phyloP scores from a whole-genome alignment of 768 basidiomycete genomes.

The Hysterangium stoloniferum region DNA sequence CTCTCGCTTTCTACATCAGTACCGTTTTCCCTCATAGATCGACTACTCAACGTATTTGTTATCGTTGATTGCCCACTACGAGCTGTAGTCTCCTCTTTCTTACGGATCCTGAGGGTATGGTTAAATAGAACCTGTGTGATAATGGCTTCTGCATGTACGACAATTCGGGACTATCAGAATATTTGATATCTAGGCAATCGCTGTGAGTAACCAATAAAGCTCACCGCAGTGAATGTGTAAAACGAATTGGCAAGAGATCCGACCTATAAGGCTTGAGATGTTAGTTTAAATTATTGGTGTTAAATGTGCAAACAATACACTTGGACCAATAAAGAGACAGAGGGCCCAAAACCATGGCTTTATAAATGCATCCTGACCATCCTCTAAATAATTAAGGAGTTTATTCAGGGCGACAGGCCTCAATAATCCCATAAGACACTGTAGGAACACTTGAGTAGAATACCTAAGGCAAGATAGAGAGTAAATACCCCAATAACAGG shows the following conservation, averaged over 20 bases:
- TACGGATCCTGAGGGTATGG: constrained; percentile 30
- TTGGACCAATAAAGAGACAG: constrained; percentile 27
- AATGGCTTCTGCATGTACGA: constrained; percentile 28
- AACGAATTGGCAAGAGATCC: constrained; percentile 30
- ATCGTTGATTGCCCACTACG: not conserved
- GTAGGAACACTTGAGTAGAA: no score
- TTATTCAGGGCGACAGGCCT: constrained; percentile 31
- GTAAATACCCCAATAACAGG: no score
- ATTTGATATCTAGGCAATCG: constrained; percentile 21
- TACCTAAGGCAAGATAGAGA: no score
- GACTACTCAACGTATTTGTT: no score
- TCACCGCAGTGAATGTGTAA: constrained; percentile 31
- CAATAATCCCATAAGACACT: not conserved
- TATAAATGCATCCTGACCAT: constrained; percentile 28
- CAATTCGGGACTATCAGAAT: constrained; percentile 30
- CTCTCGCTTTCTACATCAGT: constrained; percentile 13
- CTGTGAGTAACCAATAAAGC: constrained; percentile 30
- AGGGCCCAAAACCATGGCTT: constrained; percentile 45
- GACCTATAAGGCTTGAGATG: constrained; percentile 20
- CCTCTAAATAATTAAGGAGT: constrained; percentile 32
- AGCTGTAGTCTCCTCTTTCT: constrained; percentile 29
- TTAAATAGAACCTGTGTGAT: constrained; percentile 33
- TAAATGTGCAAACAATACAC: no score
- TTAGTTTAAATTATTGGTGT: no score
- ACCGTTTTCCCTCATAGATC: no score